A percentile compares a stretch with the other conserved stretches of the same genome.
These are phyloP conservation scores for Epithele typhae DNA, from an alignment of 768 basidiomycete species.

Conservation along the genomic window DNA sequence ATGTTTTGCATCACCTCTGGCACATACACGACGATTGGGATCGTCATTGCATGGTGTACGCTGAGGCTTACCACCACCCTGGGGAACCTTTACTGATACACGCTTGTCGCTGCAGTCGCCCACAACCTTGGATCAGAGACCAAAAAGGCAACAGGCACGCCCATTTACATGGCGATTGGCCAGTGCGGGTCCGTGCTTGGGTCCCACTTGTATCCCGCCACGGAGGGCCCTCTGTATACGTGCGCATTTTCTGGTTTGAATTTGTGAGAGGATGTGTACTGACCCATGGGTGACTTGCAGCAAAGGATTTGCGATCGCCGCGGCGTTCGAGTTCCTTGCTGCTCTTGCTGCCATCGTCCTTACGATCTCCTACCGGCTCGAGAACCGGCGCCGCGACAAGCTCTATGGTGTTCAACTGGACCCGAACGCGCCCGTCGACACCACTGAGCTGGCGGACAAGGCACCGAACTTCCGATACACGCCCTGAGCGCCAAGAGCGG, in stretches of 20 bases:
- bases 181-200: conserved; percentile 38
- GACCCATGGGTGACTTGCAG: conserved; percentile 2
- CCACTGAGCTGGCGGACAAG: conserved; percentile 32
- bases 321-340: conserved; percentile 52
- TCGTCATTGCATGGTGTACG: conserved; percentile 74
- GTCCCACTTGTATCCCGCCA: conserved; percentile 38
- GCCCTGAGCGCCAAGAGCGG: conserved; percentile 2
- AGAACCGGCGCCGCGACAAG: conserved; percentile 16
- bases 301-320: conserved; percentile 33
- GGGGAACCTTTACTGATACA: not conserved
- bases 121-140: conserved; percentile 43
- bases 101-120: conserved; percentile 13
- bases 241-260: conserved; percentile 32
- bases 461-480: conserved; percentile 61
- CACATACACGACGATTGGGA: conserved; percentile 69
- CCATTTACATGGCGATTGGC: conserved; percentile 39
- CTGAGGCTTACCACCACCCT: conserved; percentile 3
- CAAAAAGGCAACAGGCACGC: conserved; percentile 39
- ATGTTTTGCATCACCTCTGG: conserved; percentile 72
- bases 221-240: conserved; percentile 37
- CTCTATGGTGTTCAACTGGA: conserved; percentile 18
- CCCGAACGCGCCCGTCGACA: conserved; percentile 20
- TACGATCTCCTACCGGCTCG: conserved; percentile 26
- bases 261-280: too few relatives aligned
- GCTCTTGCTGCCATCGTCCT: conserved; percentile 48